Percentiles rank a stretch among this genome's conserved stretches.
phyloP scores from a whole-genome alignment of 2,329 filamentous ascomycete species.

The Monosporascus sp. region DNA sequence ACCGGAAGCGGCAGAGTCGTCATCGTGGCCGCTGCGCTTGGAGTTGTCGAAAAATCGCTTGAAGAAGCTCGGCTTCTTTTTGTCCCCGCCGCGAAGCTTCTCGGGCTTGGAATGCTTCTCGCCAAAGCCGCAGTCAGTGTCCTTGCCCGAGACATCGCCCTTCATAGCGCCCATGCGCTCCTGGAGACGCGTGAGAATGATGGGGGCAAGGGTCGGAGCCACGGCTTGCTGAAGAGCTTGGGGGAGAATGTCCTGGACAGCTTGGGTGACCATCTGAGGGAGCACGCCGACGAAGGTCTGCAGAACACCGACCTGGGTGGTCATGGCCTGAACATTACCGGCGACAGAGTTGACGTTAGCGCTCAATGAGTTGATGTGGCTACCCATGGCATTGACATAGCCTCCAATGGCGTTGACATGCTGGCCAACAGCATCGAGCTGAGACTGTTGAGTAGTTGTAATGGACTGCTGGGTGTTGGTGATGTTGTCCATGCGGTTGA shows the following conservation, averaged over 20 bases:
- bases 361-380: constrained; percentile 20
- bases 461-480: neutral
- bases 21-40: neutral
- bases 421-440: constrained; percentile 19
- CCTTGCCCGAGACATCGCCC: neutral
- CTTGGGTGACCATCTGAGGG: constrained; percentile 17
- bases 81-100: neutral
- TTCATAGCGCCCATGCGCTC: neutral
- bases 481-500: constrained; percentile 1
- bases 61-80: constrained; percentile 1
- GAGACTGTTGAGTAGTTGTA: constrained; percentile 1
- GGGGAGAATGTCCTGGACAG: constrained; percentile 11
- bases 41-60: constrained; percentile 6
- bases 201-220: constrained; percentile 7
- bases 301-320: constrained; percentile 12
- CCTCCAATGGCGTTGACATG: constrained; percentile 22
- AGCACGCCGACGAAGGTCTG: constrained; percentile 23
- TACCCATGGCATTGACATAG: constrained; percentile 20
- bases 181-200: constrained; percentile 11
- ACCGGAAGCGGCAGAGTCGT: neutral
- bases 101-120: neutral
- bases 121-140: neutral
- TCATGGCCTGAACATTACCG: constrained; percentile 13
- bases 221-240: constrained; percentile 5
- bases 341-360: constrained; percentile 21